Evolutionary conservation across 176 grass and related monocot genomes (phyloP).

Genomic region (Cenchrus americanus): DNA sequence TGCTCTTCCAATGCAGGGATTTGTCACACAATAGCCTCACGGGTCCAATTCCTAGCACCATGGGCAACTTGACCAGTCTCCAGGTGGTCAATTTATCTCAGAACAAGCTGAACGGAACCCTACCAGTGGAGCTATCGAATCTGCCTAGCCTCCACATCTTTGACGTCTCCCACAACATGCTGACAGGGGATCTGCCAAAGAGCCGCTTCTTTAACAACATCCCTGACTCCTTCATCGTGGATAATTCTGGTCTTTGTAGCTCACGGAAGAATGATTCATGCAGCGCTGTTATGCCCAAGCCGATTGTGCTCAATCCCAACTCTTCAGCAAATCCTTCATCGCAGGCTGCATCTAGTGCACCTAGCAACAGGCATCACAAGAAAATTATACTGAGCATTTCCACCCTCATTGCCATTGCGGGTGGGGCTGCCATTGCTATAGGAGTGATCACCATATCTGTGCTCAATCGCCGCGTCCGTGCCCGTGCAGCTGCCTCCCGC

Average conservation of each 20-base stretch:
- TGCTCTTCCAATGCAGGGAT: constrained; percentile 63
- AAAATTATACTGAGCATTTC: constrained; percentile 97
- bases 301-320: constrained; percentile 94
- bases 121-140: constrained; percentile 67
- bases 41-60: constrained; percentile 59
- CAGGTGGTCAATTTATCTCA: constrained; percentile 68
- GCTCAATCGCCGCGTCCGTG: constrained; percentile 68
- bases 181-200: constrained; percentile 75
- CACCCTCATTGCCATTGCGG: constrained; percentile 83
- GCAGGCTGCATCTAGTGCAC: constrained; percentile 30
- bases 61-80: constrained; percentile 74
- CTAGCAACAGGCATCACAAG: constrained; percentile 70
- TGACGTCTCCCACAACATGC: constrained; percentile 83
- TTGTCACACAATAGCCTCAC: constrained; percentile 75
- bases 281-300: constrained; percentile 73
- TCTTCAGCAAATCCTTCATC: constrained; percentile 63
- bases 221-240: constrained; percentile 50
- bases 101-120: constrained; percentile 74
- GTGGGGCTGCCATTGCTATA: constrained; percentile 62
- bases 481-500: constrained; percentile 40
- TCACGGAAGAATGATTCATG: constrained; percentile 72
- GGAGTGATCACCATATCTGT: constrained; percentile 83
- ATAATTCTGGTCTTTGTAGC: constrained; percentile 76
- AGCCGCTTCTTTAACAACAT: constrained; percentile 83
- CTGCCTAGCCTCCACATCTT: constrained; percentile 63